Evolutionary conservation across 2,329 filamentous ascomycete species (phyloP).

Genomic region (Ophiostoma tasmaniense): DNA sequence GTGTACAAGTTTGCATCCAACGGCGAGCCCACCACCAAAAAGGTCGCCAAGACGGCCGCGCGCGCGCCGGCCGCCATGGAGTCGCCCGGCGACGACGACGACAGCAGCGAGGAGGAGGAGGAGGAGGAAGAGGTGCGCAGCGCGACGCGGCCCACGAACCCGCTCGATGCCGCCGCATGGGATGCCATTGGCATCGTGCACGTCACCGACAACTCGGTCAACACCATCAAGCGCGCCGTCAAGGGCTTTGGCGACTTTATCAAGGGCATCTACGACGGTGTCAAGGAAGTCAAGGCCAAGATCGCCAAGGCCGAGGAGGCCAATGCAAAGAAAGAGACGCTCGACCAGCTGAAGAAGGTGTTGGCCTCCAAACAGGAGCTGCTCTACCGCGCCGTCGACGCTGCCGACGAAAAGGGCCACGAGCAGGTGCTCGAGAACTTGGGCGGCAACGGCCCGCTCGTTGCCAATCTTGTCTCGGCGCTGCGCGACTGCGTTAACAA

Average conservation of each 20-base stretch:
- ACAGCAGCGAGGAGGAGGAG: slow-evolving; percentile 17
- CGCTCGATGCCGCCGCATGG: slow-evolving; percentile 43
- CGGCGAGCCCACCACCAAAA: slow-evolving; percentile 12
- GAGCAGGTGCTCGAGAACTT: slow-evolving; percentile 49
- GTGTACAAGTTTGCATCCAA: slow-evolving; percentile 21
- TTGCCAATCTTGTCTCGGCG: slow-evolving; percentile 45
- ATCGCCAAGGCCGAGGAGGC: slow-evolving; percentile 35
- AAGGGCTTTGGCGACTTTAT: slow-evolving; percentile 44
- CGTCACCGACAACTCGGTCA: slow-evolving; percentile 31
- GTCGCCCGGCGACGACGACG: slow-evolving; percentile 17
- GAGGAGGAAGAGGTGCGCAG: slow-evolving; percentile 30
- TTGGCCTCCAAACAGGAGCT: slow-evolving; percentile 39
- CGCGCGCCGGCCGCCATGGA: slow-evolving; percentile 13
- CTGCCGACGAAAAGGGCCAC: slow-evolving; percentile 47
- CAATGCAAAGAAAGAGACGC: slow-evolving; percentile 27
- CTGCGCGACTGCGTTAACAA: slow-evolving; percentile 47
- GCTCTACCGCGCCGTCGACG: slow-evolving; percentile 44
- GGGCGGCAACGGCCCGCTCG: slow-evolving; percentile 48
- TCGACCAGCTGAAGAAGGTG: slow-evolving; percentile 33
- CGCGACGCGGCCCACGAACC: slow-evolving; percentile 36
- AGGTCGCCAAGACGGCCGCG: background rate
- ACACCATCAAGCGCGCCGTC: slow-evolving; percentile 39
- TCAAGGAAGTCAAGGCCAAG: slow-evolving; percentile 40
- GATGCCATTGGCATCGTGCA: slow-evolving; percentile 44
- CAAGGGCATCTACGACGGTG: slow-evolving; percentile 39